These are phyloP conservation scores for Psidium friedrichsthalianum DNA, from an alignment of 345 rosid genomes.

Conservation along the genomic window DNA sequence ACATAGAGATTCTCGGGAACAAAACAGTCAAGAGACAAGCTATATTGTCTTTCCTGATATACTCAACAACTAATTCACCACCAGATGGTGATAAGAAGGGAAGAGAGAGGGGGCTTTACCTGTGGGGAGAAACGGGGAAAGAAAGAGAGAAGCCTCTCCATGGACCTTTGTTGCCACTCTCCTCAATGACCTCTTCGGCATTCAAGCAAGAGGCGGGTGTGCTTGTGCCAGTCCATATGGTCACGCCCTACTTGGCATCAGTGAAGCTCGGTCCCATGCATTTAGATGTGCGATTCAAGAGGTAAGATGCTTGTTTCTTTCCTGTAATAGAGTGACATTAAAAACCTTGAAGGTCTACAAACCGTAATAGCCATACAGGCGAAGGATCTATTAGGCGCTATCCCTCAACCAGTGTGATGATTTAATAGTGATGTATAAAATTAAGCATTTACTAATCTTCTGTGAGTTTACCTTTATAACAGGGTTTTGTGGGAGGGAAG, in stretches of 20 bases:
- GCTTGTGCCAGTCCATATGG: slow-evolving; percentile 74
- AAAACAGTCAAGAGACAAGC: slow-evolving; percentile 22
- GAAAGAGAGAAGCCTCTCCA: slow-evolving; percentile 40
- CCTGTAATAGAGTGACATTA: not conserved
- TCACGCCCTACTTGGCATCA: slow-evolving; percentile 27
- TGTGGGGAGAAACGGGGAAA: slow-evolving; percentile 34
- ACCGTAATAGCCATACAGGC: not conserved
- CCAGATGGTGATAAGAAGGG: not conserved
- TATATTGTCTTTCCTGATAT: slow-evolving; percentile 40
- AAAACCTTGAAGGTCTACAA: not conserved
- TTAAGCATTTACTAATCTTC: not conserved
- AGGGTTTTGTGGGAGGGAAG: slow-evolving; percentile 38
- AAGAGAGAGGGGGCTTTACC: not conserved
- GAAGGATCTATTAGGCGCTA: not conserved
- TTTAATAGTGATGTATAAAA: not conserved
- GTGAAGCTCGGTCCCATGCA: slow-evolving; percentile 11
- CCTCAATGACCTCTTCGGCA: slow-evolving; percentile 55
- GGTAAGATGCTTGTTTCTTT: slow-evolving; percentile 11
- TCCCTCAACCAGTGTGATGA: not conserved
- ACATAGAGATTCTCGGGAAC: slow-evolving; percentile 36
- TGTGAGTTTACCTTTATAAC: not conserved
- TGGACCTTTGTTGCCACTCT: slow-evolving; percentile 38
- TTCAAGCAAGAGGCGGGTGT: slow-evolving; percentile 56
- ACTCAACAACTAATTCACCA: slow-evolving; percentile 15
- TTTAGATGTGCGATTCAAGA: slow-evolving; percentile 26